Base-by-base conservation (phyloP, 345 rosid genomes). In the Rhodomyrtus tomentosa region DNA sequence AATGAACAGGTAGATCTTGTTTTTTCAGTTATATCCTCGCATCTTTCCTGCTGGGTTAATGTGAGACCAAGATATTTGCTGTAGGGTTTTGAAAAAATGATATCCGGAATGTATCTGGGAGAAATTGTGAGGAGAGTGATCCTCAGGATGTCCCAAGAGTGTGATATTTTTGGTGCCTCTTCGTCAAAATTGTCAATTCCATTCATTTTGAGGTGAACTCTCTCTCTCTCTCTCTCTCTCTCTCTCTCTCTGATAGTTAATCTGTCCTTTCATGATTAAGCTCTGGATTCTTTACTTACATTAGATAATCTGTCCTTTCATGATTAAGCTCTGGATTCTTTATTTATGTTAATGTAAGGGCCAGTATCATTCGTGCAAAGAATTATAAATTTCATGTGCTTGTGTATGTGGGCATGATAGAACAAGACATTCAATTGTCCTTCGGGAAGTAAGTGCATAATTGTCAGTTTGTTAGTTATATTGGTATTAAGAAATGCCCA, bases 61-160 rank as follows among this genome's bases (percentile, higher is more conserved):
- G 58, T 50, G 16, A 81, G 36, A 54, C 36, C 56, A 81, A 51
- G 55, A 27, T 25, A 50, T 81, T 74, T 68, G 42, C 86, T 89
- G 83, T 86, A 96, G 99, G 99, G 95, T 73, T 97, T 95, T 88
- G 99, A 97, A 93, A 97, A 97, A 88, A 95, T 97, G 99, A 93
- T 97, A 88, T 88, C 99, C 5, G 99, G 98, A 88, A 92, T 95
- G 98, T 97, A 97, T 91, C 91, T 97, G 11, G 99, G 99, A 55
- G 99, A 97, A 62, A 93, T 97, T 82, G 98, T 93, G 32, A 91
- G 99, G 84, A 93, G 99, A 89, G 99, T 95, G 83, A 91, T 95
- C 49, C 94, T 97, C 40, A 90, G 92, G 89, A 97, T 97, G 92
- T 91, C 94, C 45, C 88, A 88, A 85, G 96, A 92, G 83, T 90